These are phyloP conservation scores for Euphrasia arctica DNA, from an alignment of 305 asterid species.

Conservation along the genomic window DNA sequence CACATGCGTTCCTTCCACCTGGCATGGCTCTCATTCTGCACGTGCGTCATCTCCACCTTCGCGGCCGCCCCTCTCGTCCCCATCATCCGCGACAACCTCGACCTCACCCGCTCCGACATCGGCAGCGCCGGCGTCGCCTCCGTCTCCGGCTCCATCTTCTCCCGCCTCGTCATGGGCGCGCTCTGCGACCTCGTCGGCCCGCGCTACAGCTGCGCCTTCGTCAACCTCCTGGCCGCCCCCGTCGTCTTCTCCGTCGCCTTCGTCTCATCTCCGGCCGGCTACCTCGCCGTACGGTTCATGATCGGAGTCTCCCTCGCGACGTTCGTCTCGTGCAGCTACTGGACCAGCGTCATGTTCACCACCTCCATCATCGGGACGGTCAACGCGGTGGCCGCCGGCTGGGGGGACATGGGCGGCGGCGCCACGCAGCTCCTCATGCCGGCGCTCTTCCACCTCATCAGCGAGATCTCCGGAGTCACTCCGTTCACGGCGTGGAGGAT, in stretches of 20 bases:
- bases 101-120: conserved; percentile 35
- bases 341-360: conserved; percentile 33
- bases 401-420: conserved; percentile 41
- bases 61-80: conserved; percentile 42
- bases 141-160: conserved; percentile 38
- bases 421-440: conserved; percentile 40
- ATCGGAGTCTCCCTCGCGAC: conserved; percentile 36
- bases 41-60: conserved; percentile 38
- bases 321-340: conserved; percentile 36
- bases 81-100: conserved; percentile 35
- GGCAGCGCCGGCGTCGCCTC: conserved; percentile 43
- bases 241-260: conserved; percentile 25
- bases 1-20: conserved; percentile 39
- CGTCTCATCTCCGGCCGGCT: conserved; percentile 24
- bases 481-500: conserved; percentile 40
- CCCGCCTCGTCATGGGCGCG: conserved; percentile 35
- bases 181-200: conserved; percentile 38
- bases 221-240: conserved; percentile 33
- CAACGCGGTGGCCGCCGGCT: conserved; percentile 33
- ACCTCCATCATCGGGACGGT: conserved; percentile 32
- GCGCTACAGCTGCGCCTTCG: conserved; percentile 33
- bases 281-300: conserved; percentile 31
- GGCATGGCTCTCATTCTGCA: conserved; percentile 39
- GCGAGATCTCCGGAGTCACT: conserved; percentile 17
- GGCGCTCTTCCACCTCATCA: conserved; percentile 26